Percentiles rank a stretch among this genome's conserved stretches.
Conservation (phyloP, 192 early-diverging fungal species). For the Linnemannia zychae region DNA sequence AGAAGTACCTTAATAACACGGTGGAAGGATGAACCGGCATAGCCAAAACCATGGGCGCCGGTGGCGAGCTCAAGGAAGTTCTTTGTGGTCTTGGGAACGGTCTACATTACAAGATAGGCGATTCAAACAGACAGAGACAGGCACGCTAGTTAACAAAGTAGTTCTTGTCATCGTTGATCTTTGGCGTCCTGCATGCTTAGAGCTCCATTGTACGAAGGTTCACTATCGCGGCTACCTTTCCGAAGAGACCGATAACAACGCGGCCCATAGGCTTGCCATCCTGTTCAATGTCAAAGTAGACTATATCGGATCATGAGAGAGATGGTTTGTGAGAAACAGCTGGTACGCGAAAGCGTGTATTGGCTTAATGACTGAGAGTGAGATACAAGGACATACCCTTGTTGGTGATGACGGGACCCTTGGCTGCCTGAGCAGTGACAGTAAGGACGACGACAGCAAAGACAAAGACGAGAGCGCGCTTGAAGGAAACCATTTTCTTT, state of each 20-base stretch:
- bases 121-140: no score
- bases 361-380: background rate
- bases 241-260: slow-evolving; percentile 81
- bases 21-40: slow-evolving; percentile 66
- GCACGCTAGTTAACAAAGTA: background rate
- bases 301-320: slow-evolving; percentile 42
- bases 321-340: no score
- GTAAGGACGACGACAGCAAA: slow-evolving; percentile 35
- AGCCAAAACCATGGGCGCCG: slow-evolving; percentile 66
- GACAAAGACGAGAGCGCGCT: slow-evolving; percentile 36
- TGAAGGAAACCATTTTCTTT: slow-evolving; percentile 44
- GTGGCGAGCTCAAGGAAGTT: slow-evolving; percentile 97
- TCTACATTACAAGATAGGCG: slow-evolving; percentile 15
- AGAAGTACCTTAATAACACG: slow-evolving; percentile 74
- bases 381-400: slow-evolving; percentile 58
- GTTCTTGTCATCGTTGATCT: no score
- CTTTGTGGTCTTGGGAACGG: slow-evolving; percentile 82
- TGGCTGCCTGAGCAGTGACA: slow-evolving; percentile 53
- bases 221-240: slow-evolving; percentile 58
- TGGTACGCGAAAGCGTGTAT: background rate
- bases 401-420: slow-evolving; percentile 79
- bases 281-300: slow-evolving; percentile 92
- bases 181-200: no score
- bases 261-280: slow-evolving; percentile 78
- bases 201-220: background rate